Base-by-base conservation (phyloP, 2,329 filamentous ascomycete species). In the Didymosphaeria variabile region DNA sequence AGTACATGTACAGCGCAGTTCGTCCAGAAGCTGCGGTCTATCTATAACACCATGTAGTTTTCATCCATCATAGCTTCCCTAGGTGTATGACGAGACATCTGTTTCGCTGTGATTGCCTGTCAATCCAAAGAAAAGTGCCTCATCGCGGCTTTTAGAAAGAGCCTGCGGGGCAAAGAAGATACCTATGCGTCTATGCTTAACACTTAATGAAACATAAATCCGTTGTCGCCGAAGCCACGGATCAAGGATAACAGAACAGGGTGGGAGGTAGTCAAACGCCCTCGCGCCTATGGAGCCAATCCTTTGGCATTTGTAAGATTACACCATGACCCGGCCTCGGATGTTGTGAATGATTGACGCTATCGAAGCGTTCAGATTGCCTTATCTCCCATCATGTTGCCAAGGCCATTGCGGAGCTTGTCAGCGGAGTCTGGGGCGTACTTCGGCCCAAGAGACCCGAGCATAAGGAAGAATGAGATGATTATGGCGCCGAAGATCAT, bases 391-490 rank as follows among this genome's bases (percentile, higher is more conserved):
- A 78, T 72, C 60, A 79, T 73, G 63, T 71, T 75, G 60, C 74
- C 75, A 55, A 78, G 69, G 47, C 72, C 73, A 60, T 65, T 72
- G 63, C 73, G 71, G 47, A 75, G 66, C 63, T 76, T 74, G 55
- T 72, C 72, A 49, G 71, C 72, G 45, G 73, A 74, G 38, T 78
- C 75, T 21, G 79, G 77, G 21, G 77, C 76, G 56, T 77, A 76
- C 44, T 66, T 70, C 32, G 79, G 78, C 50, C 73, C 78, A 54
- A 84, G 75, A 21, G 80, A 80, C 52, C 80, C 87, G 59, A 96
- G 86, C 21, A 96, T 79, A 67, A 92, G 78, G 79, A 95, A 89
- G 68, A 94, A 79, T 55, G 86, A 80, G 65, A 91, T 79, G 60
- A 92, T 77, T 21, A 86, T 84, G 29, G 86, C 79, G 55, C 84